Base-by-base conservation (phyloP, 805 yeast species). In the Yueomyces sinensis region DNA sequence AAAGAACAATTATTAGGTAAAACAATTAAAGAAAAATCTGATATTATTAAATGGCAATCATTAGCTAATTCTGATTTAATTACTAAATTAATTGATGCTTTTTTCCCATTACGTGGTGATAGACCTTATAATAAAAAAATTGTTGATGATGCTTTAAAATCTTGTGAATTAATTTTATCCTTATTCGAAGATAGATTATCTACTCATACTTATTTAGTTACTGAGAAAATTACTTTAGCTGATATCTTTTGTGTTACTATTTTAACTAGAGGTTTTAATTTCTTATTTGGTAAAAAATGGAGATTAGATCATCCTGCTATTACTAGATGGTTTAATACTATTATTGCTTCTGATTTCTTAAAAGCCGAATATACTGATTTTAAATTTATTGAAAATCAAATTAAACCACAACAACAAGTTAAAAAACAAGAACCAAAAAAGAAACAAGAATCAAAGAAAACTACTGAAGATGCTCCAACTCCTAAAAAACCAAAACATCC, bases 401-500 rank as follows among this genome's bases (percentile, higher is more conserved):
- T 62, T 47, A 69, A 69, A 55, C 78, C 86, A 49, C 78, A 86
- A 36, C 37, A 39, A 20, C 7, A 20, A 11, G 24, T 11, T 33
- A 44, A 43, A 64, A 73, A 72, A 72, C 77, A 77, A 82, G 76
- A 69, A 63, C 65, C 63, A 50, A 63, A 68, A 62, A 56, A 53
- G 46, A 59, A 52, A 41, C 44, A 46, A 34, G 36, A 45, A 36
- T 46, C 57, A 35, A 42, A 49, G 34, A 46, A 44, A 19, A 45
- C 24, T 20, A 11, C 24, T 11, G 11, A 20, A 20, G 24, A 7
- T 20, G 24, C 24, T 20, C 63, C 67, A 39, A 57, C 62, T 24
- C 63, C 58, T 14, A 80, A 80, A 70, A 82, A 82, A 68, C 72
- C 86, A 47, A 81, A 80, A 64, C 97, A 89, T 68, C 96, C 97